Evolutionary conservation across 1,284 basidiomycete genomes (phyloP), one percentile per base, ranked within the genome.

Genomic region (Marasmius tenuissimus): DNA sequence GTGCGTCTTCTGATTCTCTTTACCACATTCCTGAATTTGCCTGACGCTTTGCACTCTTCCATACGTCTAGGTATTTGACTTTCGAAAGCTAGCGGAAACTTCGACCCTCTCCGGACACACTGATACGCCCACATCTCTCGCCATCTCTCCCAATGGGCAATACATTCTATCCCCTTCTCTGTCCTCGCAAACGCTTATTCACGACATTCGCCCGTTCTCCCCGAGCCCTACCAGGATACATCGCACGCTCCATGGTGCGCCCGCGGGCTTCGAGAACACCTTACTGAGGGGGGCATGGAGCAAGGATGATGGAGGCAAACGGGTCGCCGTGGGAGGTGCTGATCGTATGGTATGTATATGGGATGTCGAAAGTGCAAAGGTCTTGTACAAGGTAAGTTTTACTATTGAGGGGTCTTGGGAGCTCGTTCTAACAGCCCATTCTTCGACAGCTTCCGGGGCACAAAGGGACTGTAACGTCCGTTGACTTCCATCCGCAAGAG

Each of bases 401-500:
- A 39, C 14, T 20, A 16, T 12, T 61, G 42, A 27, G 55, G 6
- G 45, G 47, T 54, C 22, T 8, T 51, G 4, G 33, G n/a, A 47
- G 39, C 48, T 39, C n/a, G 9, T 39, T 62, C 16, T 54, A 60
- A 63, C 55, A 59, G 16, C 50, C 65, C 38, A 54, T 20, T 33
- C 37, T 55, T 27, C 27, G 2, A 27, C 8, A 93, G 91, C 82
- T 97, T 57, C 94, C 95, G 42, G 95, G 95, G 12, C 95, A 97
- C 75, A 96, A 94, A 75, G 95, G 95, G 12, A 96, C 94, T 0
- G 94, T 97, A 8, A 94, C 92, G 0, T 80, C 89, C 14, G 93
- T 94, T 0, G 94, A 95, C 71, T 95, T 95, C 79, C 93, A 96
- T 71, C 92, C 93, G 16, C 93, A 89, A 72, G 96, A 97, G 72